Evolutionary conservation across 208 protist species (phyloP).

Genomic region (Acanthamoeba healyi): DNA sequence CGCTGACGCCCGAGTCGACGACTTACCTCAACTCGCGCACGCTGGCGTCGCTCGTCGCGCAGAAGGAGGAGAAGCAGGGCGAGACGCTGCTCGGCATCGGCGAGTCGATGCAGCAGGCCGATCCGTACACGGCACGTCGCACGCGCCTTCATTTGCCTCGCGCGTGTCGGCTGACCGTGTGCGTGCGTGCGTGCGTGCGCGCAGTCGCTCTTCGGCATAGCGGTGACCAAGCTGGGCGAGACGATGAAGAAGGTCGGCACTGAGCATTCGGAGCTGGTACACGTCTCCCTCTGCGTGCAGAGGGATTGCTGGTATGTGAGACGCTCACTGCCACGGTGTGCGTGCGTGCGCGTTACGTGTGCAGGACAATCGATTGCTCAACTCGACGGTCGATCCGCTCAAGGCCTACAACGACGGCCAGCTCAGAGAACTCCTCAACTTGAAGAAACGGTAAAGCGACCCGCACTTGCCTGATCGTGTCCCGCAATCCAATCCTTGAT

Average conservation of each 20-base stretch:
- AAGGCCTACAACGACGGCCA: conserved; percentile 23
- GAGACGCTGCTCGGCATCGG: not conserved
- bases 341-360: not conserved
- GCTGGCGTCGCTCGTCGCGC: not conserved
- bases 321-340: not conserved
- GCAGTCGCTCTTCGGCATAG: conserved; percentile 38
- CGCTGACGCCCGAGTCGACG: conserved; percentile 28
- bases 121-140: conserved; percentile 8
- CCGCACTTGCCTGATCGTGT: too few species aligned
- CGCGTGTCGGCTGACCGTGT: not conserved
- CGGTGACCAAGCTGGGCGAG: conserved; percentile 47
- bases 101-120: conserved; percentile 40
- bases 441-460: not conserved
- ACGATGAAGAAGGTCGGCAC: conserved; percentile 49
- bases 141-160: too few species aligned
- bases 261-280: conserved; percentile 44
- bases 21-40: conserved; percentile 59
- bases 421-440: conserved; percentile 29
- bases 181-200: not conserved
- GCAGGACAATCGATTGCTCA: conserved; percentile 47
- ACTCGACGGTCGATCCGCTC: conserved; percentile 13
- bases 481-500: too few species aligned
- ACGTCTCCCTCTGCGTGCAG: too few species aligned
- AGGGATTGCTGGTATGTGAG: too few species aligned
- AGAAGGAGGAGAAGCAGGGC: conserved; percentile 62